These are phyloP conservation scores for Yamagishiella unicocca DNA, from an alignment of 139 green algal species.

Conservation along the genomic window DNA sequence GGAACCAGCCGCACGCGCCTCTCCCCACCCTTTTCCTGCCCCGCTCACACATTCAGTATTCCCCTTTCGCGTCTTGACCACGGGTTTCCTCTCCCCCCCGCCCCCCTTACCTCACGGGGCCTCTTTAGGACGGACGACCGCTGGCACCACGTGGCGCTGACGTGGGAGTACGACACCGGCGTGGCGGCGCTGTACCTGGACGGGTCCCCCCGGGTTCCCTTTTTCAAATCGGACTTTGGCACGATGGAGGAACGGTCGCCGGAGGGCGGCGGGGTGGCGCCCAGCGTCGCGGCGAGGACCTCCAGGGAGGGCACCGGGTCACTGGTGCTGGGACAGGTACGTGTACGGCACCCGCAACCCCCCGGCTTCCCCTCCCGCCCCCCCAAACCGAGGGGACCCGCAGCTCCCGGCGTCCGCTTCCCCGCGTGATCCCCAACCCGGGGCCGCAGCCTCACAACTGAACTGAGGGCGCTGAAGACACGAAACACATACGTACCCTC, in stretches of 20 bases:
- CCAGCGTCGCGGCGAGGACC: conserved; percentile 61
- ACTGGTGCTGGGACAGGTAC: conserved; percentile 82
- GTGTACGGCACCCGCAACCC: no score
- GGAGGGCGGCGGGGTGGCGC: conserved; percentile 71
- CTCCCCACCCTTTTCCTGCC: no score
- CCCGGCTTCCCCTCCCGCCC: no score
- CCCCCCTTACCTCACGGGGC: background rate
- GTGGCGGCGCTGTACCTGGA: conserved; percentile 81
- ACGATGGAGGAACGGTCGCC: conserved; percentile 50
- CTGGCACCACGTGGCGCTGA: conserved; percentile 90
- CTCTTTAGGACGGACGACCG: conserved; percentile 74
- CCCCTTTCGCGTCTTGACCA: background rate
- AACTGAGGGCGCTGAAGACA: no score
- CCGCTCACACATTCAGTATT: no score
- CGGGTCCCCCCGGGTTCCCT: conserved; percentile 63
- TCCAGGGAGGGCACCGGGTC: conserved; percentile 65
- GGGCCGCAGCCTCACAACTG: no score
- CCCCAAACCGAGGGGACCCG: no score
- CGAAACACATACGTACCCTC: no score
- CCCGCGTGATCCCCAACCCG: no score
- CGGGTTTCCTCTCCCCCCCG: background rate
- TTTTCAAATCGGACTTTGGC: conserved; percentile 71
- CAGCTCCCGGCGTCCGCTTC: no score
- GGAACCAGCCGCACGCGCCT: no score
- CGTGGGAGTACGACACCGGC: conserved; percentile 77